Conservation (phyloP, 2,329 filamentous ascomycete species). For the Thelonectria olida region DNA sequence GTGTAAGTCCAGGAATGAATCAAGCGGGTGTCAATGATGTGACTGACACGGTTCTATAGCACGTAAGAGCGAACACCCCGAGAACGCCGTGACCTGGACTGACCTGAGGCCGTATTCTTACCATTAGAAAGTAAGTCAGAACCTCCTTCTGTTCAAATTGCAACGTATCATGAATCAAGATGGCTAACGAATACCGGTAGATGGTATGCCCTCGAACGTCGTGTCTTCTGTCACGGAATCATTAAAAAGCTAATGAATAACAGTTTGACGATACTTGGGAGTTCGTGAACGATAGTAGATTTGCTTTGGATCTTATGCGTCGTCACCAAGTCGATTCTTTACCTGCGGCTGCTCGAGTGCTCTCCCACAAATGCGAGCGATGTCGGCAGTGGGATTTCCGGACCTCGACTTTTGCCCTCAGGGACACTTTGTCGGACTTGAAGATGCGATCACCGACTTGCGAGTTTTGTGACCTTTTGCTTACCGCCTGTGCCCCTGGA, state of each 20-base stretch:
- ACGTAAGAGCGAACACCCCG: not conserved
- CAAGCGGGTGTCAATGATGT: not conserved
- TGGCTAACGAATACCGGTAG: not conserved
- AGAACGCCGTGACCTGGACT: not conserved
- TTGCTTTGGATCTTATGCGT: not conserved
- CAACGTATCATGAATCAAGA: not conserved
- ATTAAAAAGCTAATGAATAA: not conserved
- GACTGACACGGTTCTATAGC: not conserved
- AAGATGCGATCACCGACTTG: not conserved
- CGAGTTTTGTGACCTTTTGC: slow-evolving; percentile 8
- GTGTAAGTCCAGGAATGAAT: not conserved
- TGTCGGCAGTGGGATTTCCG: slow-evolving; percentile 1
- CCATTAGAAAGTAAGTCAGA: not conserved
- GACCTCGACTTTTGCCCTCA: not conserved
- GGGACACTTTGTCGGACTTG: not conserved
- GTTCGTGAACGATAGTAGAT: slow-evolving; percentile 8
- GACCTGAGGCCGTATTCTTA: not conserved
- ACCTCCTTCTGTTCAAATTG: not conserved
- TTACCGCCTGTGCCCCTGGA: not conserved
- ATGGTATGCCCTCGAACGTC: not conserved
- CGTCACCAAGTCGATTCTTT: not conserved
- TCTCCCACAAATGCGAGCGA: not conserved
- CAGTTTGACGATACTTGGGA: slow-evolving; percentile 24
- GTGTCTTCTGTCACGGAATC: too few species aligned
- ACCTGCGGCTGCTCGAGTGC: too few species aligned